Percentiles rank a stretch among this genome's conserved stretches.
Evolutionary conservation across 2,329 filamentous ascomycete species (phyloP).

Genomic region (Macrophomina phaseolina): DNA sequence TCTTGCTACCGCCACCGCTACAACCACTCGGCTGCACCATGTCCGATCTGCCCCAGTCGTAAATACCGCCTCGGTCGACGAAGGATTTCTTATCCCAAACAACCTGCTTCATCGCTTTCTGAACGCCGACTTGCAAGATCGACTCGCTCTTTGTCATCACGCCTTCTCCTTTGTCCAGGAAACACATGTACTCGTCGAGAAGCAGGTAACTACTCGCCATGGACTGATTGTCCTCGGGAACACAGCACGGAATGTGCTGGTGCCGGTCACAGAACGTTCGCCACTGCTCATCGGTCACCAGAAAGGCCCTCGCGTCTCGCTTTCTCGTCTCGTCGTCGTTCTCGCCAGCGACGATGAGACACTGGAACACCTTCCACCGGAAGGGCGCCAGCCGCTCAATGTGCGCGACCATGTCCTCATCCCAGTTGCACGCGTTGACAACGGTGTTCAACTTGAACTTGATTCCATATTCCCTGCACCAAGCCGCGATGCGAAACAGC

Average conservation of each 20-base stretch:
- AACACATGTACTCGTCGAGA: slow-evolving; percentile 59
- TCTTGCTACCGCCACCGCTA: neutral
- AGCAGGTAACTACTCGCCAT: slow-evolving; percentile 34
- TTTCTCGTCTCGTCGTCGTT: slow-evolving; percentile 50
- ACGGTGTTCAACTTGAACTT: slow-evolving; percentile 66
- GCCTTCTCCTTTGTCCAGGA: slow-evolving; percentile 50
- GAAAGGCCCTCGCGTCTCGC: slow-evolving; percentile 49
- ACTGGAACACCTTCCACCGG: slow-evolving; percentile 63
- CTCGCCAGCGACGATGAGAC: slow-evolving; percentile 58
- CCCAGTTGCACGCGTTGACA: slow-evolving; percentile 54
- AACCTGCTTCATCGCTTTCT: slow-evolving; percentile 51
- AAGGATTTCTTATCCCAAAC: slow-evolving; percentile 56
- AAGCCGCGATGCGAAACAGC: slow-evolving; percentile 49
- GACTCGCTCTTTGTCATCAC: slow-evolving; percentile 36
- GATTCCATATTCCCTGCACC: slow-evolving; percentile 55
- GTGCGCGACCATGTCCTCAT: slow-evolving; percentile 42
- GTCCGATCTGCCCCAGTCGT: slow-evolving; percentile 38
- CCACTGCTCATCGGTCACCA: slow-evolving; percentile 56
- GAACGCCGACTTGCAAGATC: slow-evolving; percentile 54
- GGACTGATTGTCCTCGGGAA: neutral
- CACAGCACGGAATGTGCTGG: slow-evolving; percentile 15
- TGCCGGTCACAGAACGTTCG: slow-evolving; percentile 54
- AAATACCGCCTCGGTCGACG: slow-evolving; percentile 52
- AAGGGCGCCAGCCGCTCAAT: slow-evolving; percentile 54
- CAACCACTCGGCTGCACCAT: neutral